Evolutionary conservation across 768 basidiomycete genomes (phyloP), one percentile per base, ranked within the genome.

Genomic region (Trichaptum fuscoviolaceum): DNA sequence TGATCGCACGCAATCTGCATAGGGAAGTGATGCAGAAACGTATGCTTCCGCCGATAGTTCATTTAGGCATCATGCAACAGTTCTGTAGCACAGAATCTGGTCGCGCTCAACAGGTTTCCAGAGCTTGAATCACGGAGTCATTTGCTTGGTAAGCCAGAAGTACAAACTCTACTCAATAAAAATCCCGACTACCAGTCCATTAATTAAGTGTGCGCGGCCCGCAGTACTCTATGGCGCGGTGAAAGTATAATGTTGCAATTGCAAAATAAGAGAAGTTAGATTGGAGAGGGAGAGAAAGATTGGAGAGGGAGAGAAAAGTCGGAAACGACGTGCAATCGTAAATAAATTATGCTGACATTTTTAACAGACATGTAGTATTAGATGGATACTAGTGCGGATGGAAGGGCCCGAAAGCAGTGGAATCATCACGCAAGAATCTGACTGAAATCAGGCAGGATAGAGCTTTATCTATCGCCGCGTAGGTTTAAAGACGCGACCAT

Each of bases 401-500:
- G 42, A 52, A 6, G 42, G 42, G 42, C 6, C 20, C 15, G 42
- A 12, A 52, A 52, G 10, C 42, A 12, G 15, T 52, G 42, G 42
- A 12, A 52, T 52, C 42, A 52, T 52, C 42, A 52, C 3, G 20
- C 20, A 52, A 52, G 3, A 6, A 52, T 30, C 4, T 52, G 42
- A 52, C 42, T 5, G 10, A 52, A 12, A 20, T 52, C 10, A 20
- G 42, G 42, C 3, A 3, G 30, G 8, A 30, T 30, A 30, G 30
- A 30, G 30, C 30, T 30, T 8, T 30, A 20, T n/a, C 23, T 24
- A 61, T 70, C 68, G 75, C 52, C 65, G 74, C 66, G 71, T 65
- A 62, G 71, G 71, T 73, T 86, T 84, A 77, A 84, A 87, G 64
- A 85, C 77, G 62, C 83, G 74, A 42, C 75, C 77, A 30, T 77